Base-by-base conservation (phyloP, 306 rosid genomes). In the Rosa rugosa region DNA sequence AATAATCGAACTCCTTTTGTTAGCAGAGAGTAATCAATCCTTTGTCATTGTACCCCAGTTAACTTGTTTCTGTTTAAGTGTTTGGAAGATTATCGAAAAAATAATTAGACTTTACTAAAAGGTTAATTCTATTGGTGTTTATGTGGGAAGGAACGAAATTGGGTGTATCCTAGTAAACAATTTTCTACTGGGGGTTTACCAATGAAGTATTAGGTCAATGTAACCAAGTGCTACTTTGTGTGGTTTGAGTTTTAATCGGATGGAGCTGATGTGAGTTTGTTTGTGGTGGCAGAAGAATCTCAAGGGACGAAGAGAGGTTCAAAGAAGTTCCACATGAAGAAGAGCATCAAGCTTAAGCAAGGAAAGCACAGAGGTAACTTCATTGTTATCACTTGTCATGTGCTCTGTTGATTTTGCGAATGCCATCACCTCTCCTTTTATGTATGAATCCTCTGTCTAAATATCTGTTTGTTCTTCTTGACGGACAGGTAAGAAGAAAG, bases 401-500 rank as follows among this genome's bases (percentile, higher is more conserved):
- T 50, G n/a, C 11, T 71, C 62, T 66, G 69, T 80, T 49, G 9
- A 11, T 47, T 14, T 73, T 36, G 54, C 40, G n/a, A 46, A 38
- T 72, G 53, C 13, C 10, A 47, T 57, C 14, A 73, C 69, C 47
- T 80, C 17, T 46, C 36, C 7, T 22, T 38, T 22, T 34, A 4
- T 25, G 17, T 25, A 5, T 70, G 69, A 57, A 57, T 22, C 12
- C 8, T 63, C 4, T 31, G 18, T 63, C 25, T 36, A 3, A 41
- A 3, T 3, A 46, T 54, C 14, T 75, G 11, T 60, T 69, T 42
- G 22, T 63, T 34, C 38, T 51, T 72, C 4, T 42, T 22, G 40
- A 72, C 44, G 83, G 62, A 54, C 92, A 90, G 96, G 87, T 62
- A 89, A 84, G 85, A 83, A 76, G 78, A 92, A 87, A 83, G 78